phyloP scores from a whole-genome alignment of 192 early-diverging fungal genomes.

The Coemansia sp. region DNA sequence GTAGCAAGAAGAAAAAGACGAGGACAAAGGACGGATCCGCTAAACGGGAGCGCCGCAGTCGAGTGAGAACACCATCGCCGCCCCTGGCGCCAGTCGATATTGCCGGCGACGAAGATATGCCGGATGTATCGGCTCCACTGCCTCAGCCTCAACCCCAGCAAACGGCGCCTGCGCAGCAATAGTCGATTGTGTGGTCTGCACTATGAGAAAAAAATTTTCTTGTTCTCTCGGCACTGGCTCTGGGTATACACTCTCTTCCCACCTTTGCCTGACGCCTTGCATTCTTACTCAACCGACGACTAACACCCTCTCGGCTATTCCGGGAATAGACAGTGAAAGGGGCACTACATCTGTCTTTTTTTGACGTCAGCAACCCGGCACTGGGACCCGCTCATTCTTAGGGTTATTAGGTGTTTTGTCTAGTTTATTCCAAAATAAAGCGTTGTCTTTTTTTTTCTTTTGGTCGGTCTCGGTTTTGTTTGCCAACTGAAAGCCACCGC shows the following conservation, averaged over 20 bases:
- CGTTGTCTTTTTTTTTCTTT: background rate
- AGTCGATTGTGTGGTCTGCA: background rate
- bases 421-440: background rate
- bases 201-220: background rate
- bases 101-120: conserved; percentile 55
- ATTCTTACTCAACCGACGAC: background rate
- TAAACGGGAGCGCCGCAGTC: conserved; percentile 25
- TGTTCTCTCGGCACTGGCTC: background rate
- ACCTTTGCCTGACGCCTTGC: background rate
- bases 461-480: no score
- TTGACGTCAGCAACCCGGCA: background rate
- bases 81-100: conserved; percentile 42
- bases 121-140: conserved; percentile 6
- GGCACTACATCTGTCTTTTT: background rate
- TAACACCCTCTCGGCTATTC: background rate
- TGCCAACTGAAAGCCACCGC: background rate
- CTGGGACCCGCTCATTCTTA: background rate
- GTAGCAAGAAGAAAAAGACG: conserved; percentile 29
- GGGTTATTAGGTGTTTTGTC: background rate
- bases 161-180: conserved; percentile 1
- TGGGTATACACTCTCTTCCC: background rate
- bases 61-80: conserved; percentile 35
- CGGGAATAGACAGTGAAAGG: background rate
- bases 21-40: conserved; percentile 3
- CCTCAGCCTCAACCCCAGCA: conserved; percentile 12